Evolutionary conservation across 2,329 filamentous ascomycete genomes (phyloP).

Genomic region (Aspergillus sp.): DNA sequence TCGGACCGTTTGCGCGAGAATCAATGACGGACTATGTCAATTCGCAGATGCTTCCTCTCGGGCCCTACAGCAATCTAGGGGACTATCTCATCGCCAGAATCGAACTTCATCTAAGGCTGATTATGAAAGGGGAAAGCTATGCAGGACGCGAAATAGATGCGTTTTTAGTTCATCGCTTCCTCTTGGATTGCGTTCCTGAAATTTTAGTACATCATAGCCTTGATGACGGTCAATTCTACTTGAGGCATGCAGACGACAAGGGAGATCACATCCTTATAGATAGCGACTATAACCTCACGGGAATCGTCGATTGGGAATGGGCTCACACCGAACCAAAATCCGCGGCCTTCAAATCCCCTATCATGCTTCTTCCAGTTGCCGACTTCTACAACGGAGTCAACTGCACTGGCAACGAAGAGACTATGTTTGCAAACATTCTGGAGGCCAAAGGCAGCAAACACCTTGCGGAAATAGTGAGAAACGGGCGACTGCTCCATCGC

Average conservation of each 20-base stretch:
- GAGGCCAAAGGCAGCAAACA: slow-evolving; percentile 35
- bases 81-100: slow-evolving; percentile 38
- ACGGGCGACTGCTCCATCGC: slow-evolving; percentile 38
- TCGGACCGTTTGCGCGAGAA: slow-evolving; percentile 40
- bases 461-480: slow-evolving; percentile 37
- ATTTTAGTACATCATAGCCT: slow-evolving; percentile 12
- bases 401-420: slow-evolving; percentile 38
- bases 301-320: slow-evolving; percentile 51
- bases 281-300: slow-evolving; percentile 46
- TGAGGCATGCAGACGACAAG: slow-evolving; percentile 51
- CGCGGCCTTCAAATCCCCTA: slow-evolving; percentile 45
- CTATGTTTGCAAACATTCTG: slow-evolving; percentile 31
- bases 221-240: slow-evolving; percentile 37
- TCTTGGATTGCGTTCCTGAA: slow-evolving; percentile 33
- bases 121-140: slow-evolving; percentile 37
- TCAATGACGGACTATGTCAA: slow-evolving; percentile 34
- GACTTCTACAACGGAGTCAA: slow-evolving; percentile 41
- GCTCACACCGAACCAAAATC: slow-evolving; percentile 30
- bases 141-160: slow-evolving; percentile 31
- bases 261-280: slow-evolving; percentile 50
- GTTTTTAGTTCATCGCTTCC: slow-evolving; percentile 44
- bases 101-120: slow-evolving; percentile 37
- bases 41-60: slow-evolving; percentile 21
- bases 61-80: slow-evolving; percentile 35
- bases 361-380: slow-evolving; percentile 39